These are phyloP conservation scores for Psophocarpus tetragonolobus DNA, from an alignment of 306 rosid genomes.

Conservation along the genomic window DNA sequence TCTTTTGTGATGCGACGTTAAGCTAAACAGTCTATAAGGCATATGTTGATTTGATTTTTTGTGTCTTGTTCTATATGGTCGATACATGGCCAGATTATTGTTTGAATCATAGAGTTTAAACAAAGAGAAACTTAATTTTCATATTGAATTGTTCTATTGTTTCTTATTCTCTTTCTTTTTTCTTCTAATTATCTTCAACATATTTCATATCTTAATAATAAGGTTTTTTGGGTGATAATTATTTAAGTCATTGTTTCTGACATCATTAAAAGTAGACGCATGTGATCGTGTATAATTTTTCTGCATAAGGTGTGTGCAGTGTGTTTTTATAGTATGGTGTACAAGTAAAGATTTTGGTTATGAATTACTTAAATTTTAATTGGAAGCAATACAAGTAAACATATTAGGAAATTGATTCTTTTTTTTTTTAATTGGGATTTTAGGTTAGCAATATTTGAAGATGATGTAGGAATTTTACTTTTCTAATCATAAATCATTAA, in stretches of 20 bases:
- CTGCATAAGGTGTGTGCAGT: not conserved
- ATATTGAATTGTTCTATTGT: constrained; percentile 11
- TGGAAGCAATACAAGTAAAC: not conserved
- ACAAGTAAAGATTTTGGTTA: not conserved
- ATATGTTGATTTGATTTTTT: not conserved
- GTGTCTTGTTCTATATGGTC: not conserved
- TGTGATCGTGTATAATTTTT: constrained; percentile 9
- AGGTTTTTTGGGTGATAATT: constrained; percentile 4
- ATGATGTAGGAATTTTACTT: not conserved
- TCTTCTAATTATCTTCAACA: not conserved
- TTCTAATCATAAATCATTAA: not conserved
- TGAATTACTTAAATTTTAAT: not conserved
- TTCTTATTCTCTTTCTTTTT: constrained; percentile 15
- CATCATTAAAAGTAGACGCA: not conserved
- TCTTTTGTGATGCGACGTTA: not conserved
- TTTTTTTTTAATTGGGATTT: not conserved
- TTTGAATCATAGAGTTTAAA: constrained; percentile 8
- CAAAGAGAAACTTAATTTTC: constrained; percentile 1
- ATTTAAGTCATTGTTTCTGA: constrained; percentile 31
- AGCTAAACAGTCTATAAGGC: not conserved
- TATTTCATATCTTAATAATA: constrained; percentile 1
- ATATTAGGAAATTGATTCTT: too few relatives aligned
- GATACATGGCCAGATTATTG: not conserved
- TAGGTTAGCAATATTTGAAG: not conserved
- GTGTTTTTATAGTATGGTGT: constrained; percentile 12